Evolutionary conservation across 2,329 filamentous ascomycete genomes (phyloP).

Genomic region (Tolypocladium nubicola): DNA sequence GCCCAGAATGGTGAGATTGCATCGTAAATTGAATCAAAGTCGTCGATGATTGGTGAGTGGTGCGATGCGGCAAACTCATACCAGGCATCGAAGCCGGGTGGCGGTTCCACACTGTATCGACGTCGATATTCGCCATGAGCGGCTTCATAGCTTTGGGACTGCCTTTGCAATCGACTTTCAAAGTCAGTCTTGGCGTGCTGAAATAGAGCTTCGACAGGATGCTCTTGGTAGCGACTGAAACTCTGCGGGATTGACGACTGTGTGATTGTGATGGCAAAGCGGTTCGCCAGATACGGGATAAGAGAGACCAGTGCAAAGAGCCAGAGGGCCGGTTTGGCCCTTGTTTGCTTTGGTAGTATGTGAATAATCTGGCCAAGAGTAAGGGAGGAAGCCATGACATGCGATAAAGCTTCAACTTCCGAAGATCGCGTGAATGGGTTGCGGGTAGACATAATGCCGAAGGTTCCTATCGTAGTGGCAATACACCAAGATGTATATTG

Average conservation of each 20-base stretch:
- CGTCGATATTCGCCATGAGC: slow-evolving; percentile 30
- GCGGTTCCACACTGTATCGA: slow-evolving; percentile 31
- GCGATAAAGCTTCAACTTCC: neutral
- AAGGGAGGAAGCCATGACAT: slow-evolving; percentile 16
- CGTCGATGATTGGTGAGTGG: slow-evolving; percentile 34
- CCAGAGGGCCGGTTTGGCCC: slow-evolving; percentile 17
- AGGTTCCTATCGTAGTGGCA: neutral
- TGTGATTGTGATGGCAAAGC: slow-evolving; percentile 18
- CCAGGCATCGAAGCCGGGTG: slow-evolving; percentile 35
- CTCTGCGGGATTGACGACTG: slow-evolving; percentile 4
- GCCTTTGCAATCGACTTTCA: slow-evolving; percentile 17
- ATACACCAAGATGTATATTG: neutral
- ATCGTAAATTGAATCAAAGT: slow-evolving; percentile 33
- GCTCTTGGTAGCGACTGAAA: slow-evolving; percentile 16
- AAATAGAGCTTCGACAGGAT: slow-evolving; percentile 22
- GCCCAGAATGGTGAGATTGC: slow-evolving; percentile 28
- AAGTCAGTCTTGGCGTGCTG: slow-evolving; percentile 19
- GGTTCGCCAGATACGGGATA: slow-evolving; percentile 18
- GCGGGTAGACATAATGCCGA: neutral
- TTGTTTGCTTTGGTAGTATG: slow-evolving; percentile 20
- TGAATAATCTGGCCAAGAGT: slow-evolving; percentile 18
- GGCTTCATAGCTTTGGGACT: slow-evolving; percentile 24
- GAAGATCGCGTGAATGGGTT: neutral
- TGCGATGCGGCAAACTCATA: slow-evolving; percentile 27
- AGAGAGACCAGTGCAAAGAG: slow-evolving; percentile 16